Conservation (phyloP, 2,329 filamentous ascomycete genomes). For the Seiridium unicorne region DNA sequence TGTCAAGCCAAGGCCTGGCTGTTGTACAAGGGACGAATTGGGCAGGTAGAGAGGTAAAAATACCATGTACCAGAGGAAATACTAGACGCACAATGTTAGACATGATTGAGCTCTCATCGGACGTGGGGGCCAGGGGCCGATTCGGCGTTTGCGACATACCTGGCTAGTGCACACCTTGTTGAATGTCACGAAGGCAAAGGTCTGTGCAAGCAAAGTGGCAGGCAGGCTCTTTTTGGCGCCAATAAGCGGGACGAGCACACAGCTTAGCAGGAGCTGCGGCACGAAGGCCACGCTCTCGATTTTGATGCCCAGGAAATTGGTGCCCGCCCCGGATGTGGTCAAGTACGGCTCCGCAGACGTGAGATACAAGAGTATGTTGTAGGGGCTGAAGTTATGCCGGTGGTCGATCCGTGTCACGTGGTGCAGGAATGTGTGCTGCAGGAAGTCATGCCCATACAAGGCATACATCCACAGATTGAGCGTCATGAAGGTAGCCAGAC, state of each 20-base stretch:
- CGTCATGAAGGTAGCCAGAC: conserved; percentile 68
- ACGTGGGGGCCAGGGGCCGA: not conserved
- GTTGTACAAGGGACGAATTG: conserved; percentile 66
- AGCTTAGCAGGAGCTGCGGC: conserved; percentile 80
- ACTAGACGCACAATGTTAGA: conserved; percentile 49
- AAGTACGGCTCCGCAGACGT: conserved; percentile 59
- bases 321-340: conserved; percentile 4
- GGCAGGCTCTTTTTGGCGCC: conserved; percentile 81
- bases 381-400: conserved; percentile 96
- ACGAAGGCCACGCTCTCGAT: conserved; percentile 84
- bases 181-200: conserved; percentile 94
- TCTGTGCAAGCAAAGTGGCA: conserved; percentile 87
- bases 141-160: conserved; percentile 47
- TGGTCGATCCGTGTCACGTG: conserved; percentile 93
- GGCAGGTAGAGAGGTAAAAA: conserved; percentile 91
- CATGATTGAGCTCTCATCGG: not conserved
- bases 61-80: conserved; percentile 97
- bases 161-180: conserved; percentile 99
- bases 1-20: conserved; percentile 58
- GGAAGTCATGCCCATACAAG: conserved; percentile 76
- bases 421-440: conserved; percentile 89
- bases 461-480: conserved; percentile 80
- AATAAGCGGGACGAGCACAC: conserved; percentile 70
- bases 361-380: conserved; percentile 88
- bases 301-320: conserved; percentile 25